phyloP scores from a whole-genome alignment of 78 protist species.

The Speleostelium caveatum region DNA sequence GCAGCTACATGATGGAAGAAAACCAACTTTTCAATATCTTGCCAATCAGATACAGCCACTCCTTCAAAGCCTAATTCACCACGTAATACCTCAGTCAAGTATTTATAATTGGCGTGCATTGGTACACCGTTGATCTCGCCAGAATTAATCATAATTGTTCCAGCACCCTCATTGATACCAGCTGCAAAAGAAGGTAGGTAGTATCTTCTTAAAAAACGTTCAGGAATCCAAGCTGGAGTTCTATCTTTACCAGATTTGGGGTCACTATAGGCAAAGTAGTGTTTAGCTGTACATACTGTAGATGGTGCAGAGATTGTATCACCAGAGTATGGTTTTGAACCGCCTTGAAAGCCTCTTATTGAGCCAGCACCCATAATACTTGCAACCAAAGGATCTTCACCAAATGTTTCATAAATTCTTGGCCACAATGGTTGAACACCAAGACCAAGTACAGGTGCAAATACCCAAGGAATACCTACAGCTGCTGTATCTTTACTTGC shows the following conservation, averaged over 20 bases:
- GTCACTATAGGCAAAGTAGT: slow-evolving; percentile 78
- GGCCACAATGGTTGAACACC: slow-evolving; percentile 80
- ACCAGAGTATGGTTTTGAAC: slow-evolving; percentile 11
- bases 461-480: slow-evolving; percentile 86
- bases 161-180: slow-evolving; percentile 31
- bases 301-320: slow-evolving; percentile 42
- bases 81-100: slow-evolving; percentile 48
- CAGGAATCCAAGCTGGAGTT: slow-evolving; percentile 78
- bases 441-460: slow-evolving; percentile 78
- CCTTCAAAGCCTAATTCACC: slow-evolving; percentile 79
- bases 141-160: slow-evolving; percentile 72
- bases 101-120: slow-evolving; percentile 44
- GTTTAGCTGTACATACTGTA: slow-evolving; percentile 72
- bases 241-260: slow-evolving; percentile 80
- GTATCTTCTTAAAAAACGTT: slow-evolving; percentile 57
- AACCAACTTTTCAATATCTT: slow-evolving; percentile 71
- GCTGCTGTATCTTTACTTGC: slow-evolving; percentile 71
- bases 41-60: slow-evolving; percentile 83
- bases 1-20: slow-evolving; percentile 71
- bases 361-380: slow-evolving; percentile 73
- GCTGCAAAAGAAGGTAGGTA: slow-evolving; percentile 83
- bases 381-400: slow-evolving; percentile 78
- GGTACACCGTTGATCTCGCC: slow-evolving; percentile 79
- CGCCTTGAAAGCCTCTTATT: slow-evolving; percentile 64
- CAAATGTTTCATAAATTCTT: slow-evolving; percentile 83